Conservation (phyloP, 495 filamentous ascomycete species). For the Hypoxylon crocopeplum region DNA sequence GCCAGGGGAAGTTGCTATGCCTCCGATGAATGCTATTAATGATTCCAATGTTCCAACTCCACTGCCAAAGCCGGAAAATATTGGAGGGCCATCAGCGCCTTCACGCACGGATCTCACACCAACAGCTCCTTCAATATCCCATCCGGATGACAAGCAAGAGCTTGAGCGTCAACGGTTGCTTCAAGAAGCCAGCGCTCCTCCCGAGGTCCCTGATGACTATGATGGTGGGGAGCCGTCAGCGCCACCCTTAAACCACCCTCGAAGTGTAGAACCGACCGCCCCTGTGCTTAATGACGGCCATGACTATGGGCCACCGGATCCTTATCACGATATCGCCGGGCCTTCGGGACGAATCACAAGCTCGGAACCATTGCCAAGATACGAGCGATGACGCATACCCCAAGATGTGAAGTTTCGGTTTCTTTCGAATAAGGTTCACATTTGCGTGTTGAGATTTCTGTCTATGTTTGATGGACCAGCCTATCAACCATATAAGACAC, state of each 20-base stretch:
- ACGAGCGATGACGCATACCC: slow-evolving; percentile 45
- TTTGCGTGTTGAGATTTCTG: too few relatives aligned
- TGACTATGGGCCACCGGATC: slow-evolving; percentile 51
- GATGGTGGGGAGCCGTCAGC: slow-evolving; percentile 38
- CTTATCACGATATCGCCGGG: slow-evolving; percentile 39
- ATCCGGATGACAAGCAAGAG: slow-evolving; percentile 84
- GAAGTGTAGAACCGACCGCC: slow-evolving; percentile 61
- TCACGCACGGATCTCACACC: slow-evolving; percentile 52
- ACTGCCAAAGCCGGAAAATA: slow-evolving; percentile 1
- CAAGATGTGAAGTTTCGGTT: too few relatives aligned
- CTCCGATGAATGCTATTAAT: slow-evolving; percentile 46
- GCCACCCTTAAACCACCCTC: slow-evolving; percentile 23
- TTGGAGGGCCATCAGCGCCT: slow-evolving; percentile 53
- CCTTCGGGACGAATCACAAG: slow-evolving; percentile 19
- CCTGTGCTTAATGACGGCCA: slow-evolving; percentile 71
- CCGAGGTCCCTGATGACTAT: slow-evolving; percentile 57
- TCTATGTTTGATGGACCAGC: too few relatives aligned
- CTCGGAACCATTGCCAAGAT: slow-evolving; percentile 53
- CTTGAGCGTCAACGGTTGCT: slow-evolving; percentile 77
- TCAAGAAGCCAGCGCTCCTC: slow-evolving; percentile 74
- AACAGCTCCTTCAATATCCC: slow-evolving; percentile 39
- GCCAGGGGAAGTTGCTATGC: slow-evolving; percentile 23
- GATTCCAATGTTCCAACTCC: slow-evolving; percentile 32
- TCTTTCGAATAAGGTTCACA: too few relatives aligned
- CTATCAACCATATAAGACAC: too few relatives aligned